These are phyloP conservation scores for Botrytis byssoidea DNA, from an alignment of 2,329 filamentous ascomycete genomes.

Conservation along the genomic window DNA sequence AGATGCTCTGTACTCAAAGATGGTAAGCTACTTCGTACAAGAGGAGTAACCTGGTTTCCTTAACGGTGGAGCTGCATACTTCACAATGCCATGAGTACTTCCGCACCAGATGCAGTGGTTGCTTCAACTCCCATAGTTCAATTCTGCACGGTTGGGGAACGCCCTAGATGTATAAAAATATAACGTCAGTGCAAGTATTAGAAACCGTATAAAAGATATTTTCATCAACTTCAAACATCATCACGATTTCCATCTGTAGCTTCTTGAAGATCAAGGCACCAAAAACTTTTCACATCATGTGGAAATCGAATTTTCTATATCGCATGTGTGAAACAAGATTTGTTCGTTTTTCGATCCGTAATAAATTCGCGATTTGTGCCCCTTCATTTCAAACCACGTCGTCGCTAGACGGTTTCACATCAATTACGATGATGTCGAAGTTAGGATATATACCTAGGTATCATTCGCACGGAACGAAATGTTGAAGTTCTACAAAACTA, in stretches of 20 bases:
- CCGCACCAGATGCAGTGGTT: neutral
- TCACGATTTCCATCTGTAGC: neutral
- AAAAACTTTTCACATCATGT: neutral
- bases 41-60: neutral
- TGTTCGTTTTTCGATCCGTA: neutral
- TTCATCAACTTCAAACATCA: neutral
- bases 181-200: neutral
- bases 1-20: neutral
- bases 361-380: neutral
- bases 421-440: too few relatives aligned
- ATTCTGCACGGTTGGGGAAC: conserved; percentile 4
- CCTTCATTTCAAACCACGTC: neutral
- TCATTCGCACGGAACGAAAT: neutral
- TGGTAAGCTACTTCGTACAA: neutral
- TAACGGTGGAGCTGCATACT: neutral
- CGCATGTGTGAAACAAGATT: neutral
- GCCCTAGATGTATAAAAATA: neutral
- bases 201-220: neutral
- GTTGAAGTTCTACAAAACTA: neutral
- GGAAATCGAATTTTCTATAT: neutral
- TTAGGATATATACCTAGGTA: neutral
- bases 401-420: neutral
- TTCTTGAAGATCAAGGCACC: neutral
- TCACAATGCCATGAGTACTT: neutral
- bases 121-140: neutral